A percentile compares a stretch with the other conserved stretches of the same genome.
Conservation (phyloP, 1,284 basidiomycete genomes). For the Sporisorium scitamineum region DNA sequence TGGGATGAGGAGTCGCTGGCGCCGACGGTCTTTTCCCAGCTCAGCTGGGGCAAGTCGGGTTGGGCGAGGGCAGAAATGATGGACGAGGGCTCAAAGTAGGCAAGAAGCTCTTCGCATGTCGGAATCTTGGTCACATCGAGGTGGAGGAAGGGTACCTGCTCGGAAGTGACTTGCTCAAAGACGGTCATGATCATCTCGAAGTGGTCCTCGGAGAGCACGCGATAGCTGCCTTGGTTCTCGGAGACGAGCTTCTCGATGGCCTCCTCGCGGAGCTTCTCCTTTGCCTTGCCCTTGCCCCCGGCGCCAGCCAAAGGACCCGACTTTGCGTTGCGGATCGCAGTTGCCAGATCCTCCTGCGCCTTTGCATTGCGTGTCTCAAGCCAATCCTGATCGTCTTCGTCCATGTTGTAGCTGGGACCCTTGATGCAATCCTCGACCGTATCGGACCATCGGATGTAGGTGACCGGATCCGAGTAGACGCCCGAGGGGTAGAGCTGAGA, state of each 20-base stretch:
- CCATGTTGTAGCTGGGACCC: conserved; percentile 88
- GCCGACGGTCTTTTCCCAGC: conserved; percentile 47
- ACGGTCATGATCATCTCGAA: conserved; percentile 96
- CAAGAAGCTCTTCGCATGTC: conserved; percentile 52
- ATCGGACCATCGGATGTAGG: conserved; percentile 86
- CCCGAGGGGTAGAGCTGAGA: conserved; percentile 60
- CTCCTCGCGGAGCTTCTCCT: conserved; percentile 71
- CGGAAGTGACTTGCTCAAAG: conserved; percentile 90
- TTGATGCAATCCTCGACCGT: conserved; percentile 83
- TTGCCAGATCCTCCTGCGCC: conserved; percentile 85
- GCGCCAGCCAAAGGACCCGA: conserved; percentile 34
- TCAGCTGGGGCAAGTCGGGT: conserved; percentile 59
- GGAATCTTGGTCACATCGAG: conserved; percentile 71
- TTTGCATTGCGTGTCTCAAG: conserved; percentile 90
- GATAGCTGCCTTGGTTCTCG: conserved; percentile 73
- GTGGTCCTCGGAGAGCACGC: conserved; percentile 79
- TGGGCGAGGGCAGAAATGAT: conserved; percentile 49
- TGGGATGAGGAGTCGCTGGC: conserved; percentile 21
- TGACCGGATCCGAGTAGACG: conserved; percentile 70
- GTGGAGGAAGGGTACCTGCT: conserved; percentile 89
- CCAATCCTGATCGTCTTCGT: conserved; percentile 96
- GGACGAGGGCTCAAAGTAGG: conserved; percentile 61
- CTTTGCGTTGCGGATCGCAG: conserved; percentile 80
- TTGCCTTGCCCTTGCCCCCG: conserved; percentile 63
- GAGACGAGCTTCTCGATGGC: conserved; percentile 71